phyloP scores from a whole-genome alignment of 2,329 filamentous ascomycete species.

The Corniculantispora saksenae region DNA sequence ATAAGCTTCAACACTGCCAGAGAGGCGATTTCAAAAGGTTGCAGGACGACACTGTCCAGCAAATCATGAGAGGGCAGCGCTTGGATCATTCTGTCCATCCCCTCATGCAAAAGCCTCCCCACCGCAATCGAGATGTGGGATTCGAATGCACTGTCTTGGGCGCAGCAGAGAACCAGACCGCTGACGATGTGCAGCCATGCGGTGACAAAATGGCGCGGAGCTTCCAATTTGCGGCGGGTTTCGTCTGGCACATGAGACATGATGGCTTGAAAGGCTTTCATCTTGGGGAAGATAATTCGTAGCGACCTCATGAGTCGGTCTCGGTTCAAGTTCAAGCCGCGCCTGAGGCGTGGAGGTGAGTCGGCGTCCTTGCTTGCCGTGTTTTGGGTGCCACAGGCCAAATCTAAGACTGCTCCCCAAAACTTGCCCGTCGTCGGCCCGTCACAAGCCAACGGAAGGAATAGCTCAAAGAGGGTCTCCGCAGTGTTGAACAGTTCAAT shows the following conservation, averaged over 20 bases:
- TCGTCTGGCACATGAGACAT: conserved; percentile 29
- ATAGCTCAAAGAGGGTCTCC: conserved; percentile 43
- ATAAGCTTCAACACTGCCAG: conserved; percentile 42
- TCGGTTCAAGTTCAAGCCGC: not conserved
- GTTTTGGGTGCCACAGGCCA: conserved; percentile 30
- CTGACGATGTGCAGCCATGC: conserved; percentile 47
- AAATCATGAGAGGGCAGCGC: conserved; percentile 34
- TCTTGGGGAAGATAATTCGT: conserved; percentile 21
- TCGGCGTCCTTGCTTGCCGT: conserved; percentile 11
- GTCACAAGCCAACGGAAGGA: conserved; percentile 39
- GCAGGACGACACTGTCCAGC: conserved; percentile 38
- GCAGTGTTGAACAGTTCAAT: conserved; percentile 44
- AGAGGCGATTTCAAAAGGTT: conserved; percentile 45
- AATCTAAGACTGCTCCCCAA: conserved; percentile 43
- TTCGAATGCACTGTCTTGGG: conserved; percentile 27
- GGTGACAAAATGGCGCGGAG: conserved; percentile 39
- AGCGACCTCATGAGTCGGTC: not conserved
- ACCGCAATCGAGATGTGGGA: conserved; percentile 32
- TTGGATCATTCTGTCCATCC: conserved; percentile 40
- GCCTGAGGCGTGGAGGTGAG: not conserved
- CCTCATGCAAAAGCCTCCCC: conserved; percentile 33
- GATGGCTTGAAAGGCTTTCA: conserved; percentile 32
- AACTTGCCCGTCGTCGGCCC: conserved; percentile 43
- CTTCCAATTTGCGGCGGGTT: conserved; percentile 32
- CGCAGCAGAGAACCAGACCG: conserved; percentile 33